Evolutionary conservation across 1,284 basidiomycete species (phyloP).

Genomic region (Schizophyllum amplum): DNA sequence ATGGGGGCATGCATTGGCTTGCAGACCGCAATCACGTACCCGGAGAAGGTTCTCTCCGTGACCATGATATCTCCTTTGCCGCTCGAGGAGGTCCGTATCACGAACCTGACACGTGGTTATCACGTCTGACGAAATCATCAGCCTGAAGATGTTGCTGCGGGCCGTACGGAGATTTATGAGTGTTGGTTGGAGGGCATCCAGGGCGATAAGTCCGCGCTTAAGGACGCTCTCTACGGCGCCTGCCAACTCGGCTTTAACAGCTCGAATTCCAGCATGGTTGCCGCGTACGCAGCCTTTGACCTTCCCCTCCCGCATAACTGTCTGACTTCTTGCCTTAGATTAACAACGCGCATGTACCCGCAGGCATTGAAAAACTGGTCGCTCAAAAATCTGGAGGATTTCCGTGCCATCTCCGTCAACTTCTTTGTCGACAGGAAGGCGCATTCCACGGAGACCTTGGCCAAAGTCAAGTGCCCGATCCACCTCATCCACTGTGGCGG

Average conservation of each 20-base stretch:
- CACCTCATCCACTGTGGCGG: slow-evolving; percentile 20
- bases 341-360: slow-evolving; percentile 17
- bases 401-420: slow-evolving; percentile 23
- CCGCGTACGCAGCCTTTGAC: slow-evolving; percentile 21
- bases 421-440: slow-evolving; percentile 26
- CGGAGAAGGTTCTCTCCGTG: slow-evolving; percentile 26
- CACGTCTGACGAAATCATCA: slow-evolving; percentile 10
- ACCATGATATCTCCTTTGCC: slow-evolving; percentile 30
- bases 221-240: slow-evolving; percentile 26
- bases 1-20: slow-evolving; percentile 28
- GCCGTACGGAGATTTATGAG: slow-evolving; percentile 26
- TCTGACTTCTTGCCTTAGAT: slow-evolving; percentile 13
- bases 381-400: slow-evolving; percentile 19
- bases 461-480: slow-evolving; percentile 19
- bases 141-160: slow-evolving; percentile 26
- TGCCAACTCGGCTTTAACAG: slow-evolving; percentile 29
- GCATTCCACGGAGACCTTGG: slow-evolving; percentile 18
- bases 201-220: slow-evolving; percentile 17
- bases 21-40: slow-evolving; percentile 24
- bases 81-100: slow-evolving; percentile 23
- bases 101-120: neutral
- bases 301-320: neutral
- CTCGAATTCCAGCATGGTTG: slow-evolving; percentile 18
- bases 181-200: slow-evolving; percentile 23
- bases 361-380: slow-evolving; percentile 21